phyloP scores from a whole-genome alignment of 2,329 filamentous ascomycete species.

The Penicillium janthinellum region DNA sequence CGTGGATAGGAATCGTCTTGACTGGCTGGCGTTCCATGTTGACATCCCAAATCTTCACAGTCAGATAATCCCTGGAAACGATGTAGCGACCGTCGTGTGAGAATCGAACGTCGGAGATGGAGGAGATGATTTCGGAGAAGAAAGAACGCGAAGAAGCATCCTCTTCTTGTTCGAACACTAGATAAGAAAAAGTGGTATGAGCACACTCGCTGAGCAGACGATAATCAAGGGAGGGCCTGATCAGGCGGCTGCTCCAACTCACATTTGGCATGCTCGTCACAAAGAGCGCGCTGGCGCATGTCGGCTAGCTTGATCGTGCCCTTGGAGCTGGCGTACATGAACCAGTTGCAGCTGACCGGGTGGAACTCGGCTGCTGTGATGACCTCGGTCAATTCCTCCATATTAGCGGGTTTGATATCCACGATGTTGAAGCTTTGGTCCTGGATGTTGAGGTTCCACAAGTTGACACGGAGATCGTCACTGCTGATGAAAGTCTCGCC shows the following conservation, averaged over 20 bases:
- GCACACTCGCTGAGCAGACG: background rate
- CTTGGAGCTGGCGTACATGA: conserved; percentile 99
- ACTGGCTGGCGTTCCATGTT: conserved; percentile 98
- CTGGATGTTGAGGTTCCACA: conserved; percentile 99
- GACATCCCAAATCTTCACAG: conserved; percentile 99
- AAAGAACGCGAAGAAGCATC: conserved; percentile 96
- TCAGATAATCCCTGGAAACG: conserved; percentile 94
- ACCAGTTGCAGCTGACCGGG: conserved; percentile 96
- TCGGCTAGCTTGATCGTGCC: conserved; percentile 98
- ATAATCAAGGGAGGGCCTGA: background rate
- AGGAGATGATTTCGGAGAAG: conserved; percentile 99
- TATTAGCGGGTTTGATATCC: conserved; percentile 98
- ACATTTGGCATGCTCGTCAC: conserved; percentile 95
- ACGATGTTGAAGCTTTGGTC: conserved; percentile 99
- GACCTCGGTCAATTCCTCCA: conserved; percentile 98
- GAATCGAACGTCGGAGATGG: conserved; percentile 97
- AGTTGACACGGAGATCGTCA: conserved; percentile 94
- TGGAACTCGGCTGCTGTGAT: conserved; percentile 99
- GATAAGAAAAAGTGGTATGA: conserved; percentile 17
- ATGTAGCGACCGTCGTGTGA: conserved; percentile 97
- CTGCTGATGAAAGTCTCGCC: conserved; percentile 99
- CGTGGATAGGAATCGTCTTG: conserved; percentile 98
- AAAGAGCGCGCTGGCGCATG: conserved; percentile 95
- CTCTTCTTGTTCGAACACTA: conserved; percentile 99
- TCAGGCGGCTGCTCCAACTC: conserved; percentile 43